Evolutionary conservation across 2,329 filamentous ascomycete genomes (phyloP).

Genomic region (Leptographium lundbergii): DNA sequence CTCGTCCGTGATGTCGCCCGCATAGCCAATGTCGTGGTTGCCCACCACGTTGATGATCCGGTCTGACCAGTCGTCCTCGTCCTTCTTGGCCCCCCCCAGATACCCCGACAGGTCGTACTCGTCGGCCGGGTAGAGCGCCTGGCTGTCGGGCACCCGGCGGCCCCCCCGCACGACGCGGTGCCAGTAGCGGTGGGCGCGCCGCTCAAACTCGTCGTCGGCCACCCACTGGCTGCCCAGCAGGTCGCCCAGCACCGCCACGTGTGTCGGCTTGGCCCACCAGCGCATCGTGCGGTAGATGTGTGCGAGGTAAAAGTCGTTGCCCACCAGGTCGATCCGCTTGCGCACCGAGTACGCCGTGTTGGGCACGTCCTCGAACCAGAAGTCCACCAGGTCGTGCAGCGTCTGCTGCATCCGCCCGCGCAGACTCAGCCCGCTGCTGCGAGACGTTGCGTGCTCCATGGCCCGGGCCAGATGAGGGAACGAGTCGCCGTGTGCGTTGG

Average conservation of each 20-base stretch:
- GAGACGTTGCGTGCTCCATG: conserved; percentile 31
- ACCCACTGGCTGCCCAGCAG: conserved; percentile 95
- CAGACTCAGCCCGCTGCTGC: conserved; percentile 28
- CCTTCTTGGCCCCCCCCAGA: conserved; percentile 21
- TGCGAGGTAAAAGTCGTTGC: conserved; percentile 89
- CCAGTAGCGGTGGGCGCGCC: conserved; percentile 67
- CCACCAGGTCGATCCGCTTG: conserved; percentile 77
- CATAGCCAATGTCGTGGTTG: conserved; percentile 95
- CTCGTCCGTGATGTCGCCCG: conserved; percentile 71
- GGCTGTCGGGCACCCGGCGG: conserved; percentile 46
- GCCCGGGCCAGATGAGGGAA: conserved; percentile 41
- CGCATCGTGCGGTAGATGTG: conserved; percentile 77
- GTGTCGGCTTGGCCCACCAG: conserved; percentile 78
- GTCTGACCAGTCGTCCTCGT: conserved; percentile 46
- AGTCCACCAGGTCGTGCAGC: conserved; percentile 46
- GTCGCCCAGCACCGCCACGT: conserved; percentile 81
- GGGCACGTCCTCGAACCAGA: conserved; percentile 56
- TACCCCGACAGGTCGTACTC: conserved; percentile 39
- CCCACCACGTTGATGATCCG: conserved; percentile 82
- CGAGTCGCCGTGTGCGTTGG: conserved; percentile 37
- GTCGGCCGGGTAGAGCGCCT: conserved; percentile 33
- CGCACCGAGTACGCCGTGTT: conserved; percentile 52
- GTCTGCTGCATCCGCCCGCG: conserved; percentile 39
- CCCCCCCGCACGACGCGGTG: conserved; percentile 60
- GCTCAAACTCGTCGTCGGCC: conserved; percentile 67